phyloP scores from a whole-genome alignment of 2,329 filamentous ascomycete species.

The Cladosporium austrohemisphaericum region DNA sequence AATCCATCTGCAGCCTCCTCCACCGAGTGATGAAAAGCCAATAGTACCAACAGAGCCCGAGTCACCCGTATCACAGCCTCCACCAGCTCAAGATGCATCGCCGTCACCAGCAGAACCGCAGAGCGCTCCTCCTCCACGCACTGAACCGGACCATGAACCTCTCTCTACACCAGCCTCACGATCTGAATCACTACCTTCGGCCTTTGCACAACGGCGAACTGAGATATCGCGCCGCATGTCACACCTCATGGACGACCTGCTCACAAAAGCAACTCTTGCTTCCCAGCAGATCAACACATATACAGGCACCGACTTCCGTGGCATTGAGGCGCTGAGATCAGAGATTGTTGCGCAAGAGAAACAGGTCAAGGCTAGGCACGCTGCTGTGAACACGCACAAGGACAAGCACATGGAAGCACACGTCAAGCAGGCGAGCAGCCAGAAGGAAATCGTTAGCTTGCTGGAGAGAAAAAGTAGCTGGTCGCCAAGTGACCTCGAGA shows the following conservation, averaged over 20 bases:
- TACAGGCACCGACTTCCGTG: conserved; percentile 79
- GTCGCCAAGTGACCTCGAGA: conserved; percentile 81
- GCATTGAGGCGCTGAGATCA: conserved; percentile 79
- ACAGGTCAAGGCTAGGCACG: conserved; percentile 57
- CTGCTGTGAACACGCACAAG: conserved; percentile 67
- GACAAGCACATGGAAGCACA: conserved; percentile 78
- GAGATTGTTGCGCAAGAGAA: conserved; percentile 67
- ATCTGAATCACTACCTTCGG: conserved; percentile 47
- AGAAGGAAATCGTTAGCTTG: conserved; percentile 91
- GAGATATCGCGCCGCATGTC: conserved; percentile 60
- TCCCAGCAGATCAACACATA: conserved; percentile 88
- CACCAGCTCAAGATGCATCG: background rate
- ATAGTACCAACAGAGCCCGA: background rate
- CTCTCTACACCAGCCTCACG: conserved; percentile 16
- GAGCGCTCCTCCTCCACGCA: background rate
- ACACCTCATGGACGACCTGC: conserved; percentile 80
- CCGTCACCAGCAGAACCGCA: background rate
- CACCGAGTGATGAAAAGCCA: conserved; percentile 6
- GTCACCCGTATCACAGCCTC: background rate
- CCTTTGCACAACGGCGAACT: conserved; percentile 52
- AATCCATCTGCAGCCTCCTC: conserved; percentile 14
- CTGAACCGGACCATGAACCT: conserved; percentile 4
- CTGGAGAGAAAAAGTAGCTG: conserved; percentile 92
- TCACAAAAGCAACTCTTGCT: conserved; percentile 78
- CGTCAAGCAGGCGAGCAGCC: conserved; percentile 75